Evolutionary conservation across 2,329 filamentous ascomycete species (phyloP).

Genomic region (Dothistroma pini): DNA sequence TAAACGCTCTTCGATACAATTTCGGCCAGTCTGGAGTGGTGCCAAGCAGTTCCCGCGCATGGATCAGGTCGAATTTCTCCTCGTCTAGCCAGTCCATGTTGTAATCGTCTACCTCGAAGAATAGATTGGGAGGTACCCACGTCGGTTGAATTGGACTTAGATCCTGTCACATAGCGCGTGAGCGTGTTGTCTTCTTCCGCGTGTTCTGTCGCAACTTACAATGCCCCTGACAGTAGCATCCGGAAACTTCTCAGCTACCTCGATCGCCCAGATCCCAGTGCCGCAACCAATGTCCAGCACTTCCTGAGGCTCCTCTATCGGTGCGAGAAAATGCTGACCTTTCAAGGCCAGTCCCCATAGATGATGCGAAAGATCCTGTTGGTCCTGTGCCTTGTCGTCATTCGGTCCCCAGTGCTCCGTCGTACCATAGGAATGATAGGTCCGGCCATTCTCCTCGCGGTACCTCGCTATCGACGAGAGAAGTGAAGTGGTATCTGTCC

Average conservation of each 20-base stretch:
- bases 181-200: not conserved
- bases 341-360: slow-evolving; percentile 16
- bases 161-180: slow-evolving; percentile 18
- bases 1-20: slow-evolving; percentile 17
- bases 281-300: slow-evolving; percentile 10
- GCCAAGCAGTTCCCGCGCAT: slow-evolving; percentile 32
- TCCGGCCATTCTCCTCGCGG: slow-evolving; percentile 15
- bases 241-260: slow-evolving; percentile 31
- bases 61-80: slow-evolving; percentile 39
- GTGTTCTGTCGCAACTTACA: not conserved
- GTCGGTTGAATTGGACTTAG: slow-evolving; percentile 37
- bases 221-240: slow-evolving; percentile 42
- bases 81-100: slow-evolving; percentile 35
- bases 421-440: slow-evolving; percentile 16
- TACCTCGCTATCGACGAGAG: slow-evolving; percentile 17
- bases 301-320: not conserved
- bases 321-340: slow-evolving; percentile 10
- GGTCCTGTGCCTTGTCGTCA: slow-evolving; percentile 17
- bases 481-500: slow-evolving; percentile 17
- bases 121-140: slow-evolving; percentile 36
- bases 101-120: slow-evolving; percentile 40
- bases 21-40: slow-evolving; percentile 21
- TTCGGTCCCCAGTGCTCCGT: slow-evolving; percentile 20
- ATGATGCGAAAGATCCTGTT: slow-evolving; percentile 18
- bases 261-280: slow-evolving; percentile 22